These are phyloP conservation scores for Elongisporangium prolatum DNA, from an alignment of 352 stramenopile species.

Conservation along the genomic window DNA sequence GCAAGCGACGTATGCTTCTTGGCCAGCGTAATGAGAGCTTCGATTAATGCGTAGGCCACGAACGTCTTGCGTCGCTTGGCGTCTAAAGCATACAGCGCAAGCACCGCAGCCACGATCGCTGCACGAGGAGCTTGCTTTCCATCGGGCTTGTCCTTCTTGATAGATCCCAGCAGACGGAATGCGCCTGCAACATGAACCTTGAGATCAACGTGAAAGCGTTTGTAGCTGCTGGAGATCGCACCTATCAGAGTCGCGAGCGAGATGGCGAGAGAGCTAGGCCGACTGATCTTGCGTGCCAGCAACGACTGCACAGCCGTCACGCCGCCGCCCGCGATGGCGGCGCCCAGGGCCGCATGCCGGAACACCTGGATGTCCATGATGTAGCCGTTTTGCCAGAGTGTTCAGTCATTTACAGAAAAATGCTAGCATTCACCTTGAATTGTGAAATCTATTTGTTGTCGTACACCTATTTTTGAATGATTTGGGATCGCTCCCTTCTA, in stretches of 20 bases:
- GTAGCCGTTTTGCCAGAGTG: not conserved
- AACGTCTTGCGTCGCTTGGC: conserved; percentile 37
- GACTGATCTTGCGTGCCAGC: conserved; percentile 27
- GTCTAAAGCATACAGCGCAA: conserved; percentile 42
- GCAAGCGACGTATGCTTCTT: conserved; percentile 23
- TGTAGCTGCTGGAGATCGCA: conserved; percentile 4
- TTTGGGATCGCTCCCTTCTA: not conserved
- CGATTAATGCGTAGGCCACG: conserved; percentile 45
- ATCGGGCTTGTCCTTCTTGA: conserved; percentile 3
- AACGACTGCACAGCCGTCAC: conserved; percentile 31
- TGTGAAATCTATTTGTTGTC: not conserved
- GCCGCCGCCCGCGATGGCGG: conserved; percentile 23
- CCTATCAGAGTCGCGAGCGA: conserved; percentile 52
- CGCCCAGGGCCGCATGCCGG: conserved; percentile 34
- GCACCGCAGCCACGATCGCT: conserved; percentile 22
- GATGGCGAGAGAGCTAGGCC: conserved; percentile 42
- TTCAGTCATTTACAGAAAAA: not conserved
- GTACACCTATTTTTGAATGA: not conserved
- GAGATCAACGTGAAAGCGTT: not conserved
- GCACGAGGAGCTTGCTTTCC: conserved; percentile 22
- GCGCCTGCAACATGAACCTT: conserved; percentile 7
- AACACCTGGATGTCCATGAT: conserved; percentile 22
- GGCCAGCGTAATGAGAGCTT: conserved; percentile 34
- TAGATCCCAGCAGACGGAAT: conserved; percentile 47
- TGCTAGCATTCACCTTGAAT: not conserved